Evolutionary conservation across 345 rosid species (phyloP).

Genomic region (Melaleuca quinquenervia): DNA sequence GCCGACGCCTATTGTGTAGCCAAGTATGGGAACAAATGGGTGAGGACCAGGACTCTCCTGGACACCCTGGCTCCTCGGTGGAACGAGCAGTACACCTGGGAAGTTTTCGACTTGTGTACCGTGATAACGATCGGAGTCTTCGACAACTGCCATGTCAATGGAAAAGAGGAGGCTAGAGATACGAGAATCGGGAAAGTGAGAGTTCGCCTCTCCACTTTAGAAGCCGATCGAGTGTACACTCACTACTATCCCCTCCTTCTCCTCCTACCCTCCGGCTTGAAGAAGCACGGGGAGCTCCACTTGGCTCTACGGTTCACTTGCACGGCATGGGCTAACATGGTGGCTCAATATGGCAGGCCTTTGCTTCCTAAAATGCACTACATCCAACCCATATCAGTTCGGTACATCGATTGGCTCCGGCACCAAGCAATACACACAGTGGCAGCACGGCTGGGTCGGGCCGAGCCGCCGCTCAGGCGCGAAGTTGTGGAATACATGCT

Average conservation of each 20-base stretch:
- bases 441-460: constrained; percentile 22
- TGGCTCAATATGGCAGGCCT: constrained; percentile 30
- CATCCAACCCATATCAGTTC: constrained; percentile 30
- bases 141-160: constrained; percentile 37
- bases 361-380: constrained; percentile 49
- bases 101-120: constrained; percentile 86
- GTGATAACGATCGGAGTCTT: constrained; percentile 62
- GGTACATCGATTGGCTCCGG: constrained; percentile 31
- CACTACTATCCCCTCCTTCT: constrained; percentile 41
- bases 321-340: constrained; percentile 31
- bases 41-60: constrained; percentile 83
- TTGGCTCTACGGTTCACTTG: constrained; percentile 36
- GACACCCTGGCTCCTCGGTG: constrained; percentile 67
- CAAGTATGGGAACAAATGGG: constrained; percentile 95
- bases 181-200: constrained; percentile 37
- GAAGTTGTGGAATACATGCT: constrained; percentile 45
- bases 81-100: constrained; percentile 99
- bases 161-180: constrained; percentile 19
- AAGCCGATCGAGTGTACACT: constrained; percentile 37
- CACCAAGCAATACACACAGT: constrained; percentile 40
- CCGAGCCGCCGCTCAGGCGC: constrained; percentile 41
- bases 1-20: constrained; percentile 96
- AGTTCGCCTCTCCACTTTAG: constrained; percentile 42
- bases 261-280: constrained; percentile 26
- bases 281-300: constrained; percentile 41